phyloP scores from a whole-genome alignment of 2,329 filamentous ascomycete species.

The Tolypocladium endophyticum region DNA sequence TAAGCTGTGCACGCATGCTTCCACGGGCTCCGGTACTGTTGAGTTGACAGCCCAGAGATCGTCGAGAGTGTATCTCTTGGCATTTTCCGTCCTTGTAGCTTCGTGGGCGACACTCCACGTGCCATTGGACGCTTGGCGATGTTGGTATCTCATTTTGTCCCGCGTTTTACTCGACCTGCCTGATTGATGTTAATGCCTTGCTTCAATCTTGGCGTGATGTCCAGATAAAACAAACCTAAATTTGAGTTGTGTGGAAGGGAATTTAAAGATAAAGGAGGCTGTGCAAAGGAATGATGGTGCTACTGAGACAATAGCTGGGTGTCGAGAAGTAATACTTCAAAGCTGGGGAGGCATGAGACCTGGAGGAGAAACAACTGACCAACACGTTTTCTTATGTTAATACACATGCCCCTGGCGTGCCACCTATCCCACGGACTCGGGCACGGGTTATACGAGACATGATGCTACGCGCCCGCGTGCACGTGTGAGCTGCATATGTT shows the following conservation, averaged over 20 bases:
- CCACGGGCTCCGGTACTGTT: constrained; percentile 4
- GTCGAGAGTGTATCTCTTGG: background rate
- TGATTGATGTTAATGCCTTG: background rate
- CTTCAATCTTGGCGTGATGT: background rate
- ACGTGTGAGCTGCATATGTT: background rate
- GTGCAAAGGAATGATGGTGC: background rate
- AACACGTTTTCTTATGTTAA: background rate
- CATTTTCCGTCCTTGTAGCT: constrained; percentile 3
- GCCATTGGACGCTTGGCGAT: background rate
- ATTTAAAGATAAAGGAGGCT: background rate
- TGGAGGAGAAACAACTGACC: background rate
- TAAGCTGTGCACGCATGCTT: constrained; percentile 27
- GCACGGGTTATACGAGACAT: background rate
- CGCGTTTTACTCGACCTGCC: background rate
- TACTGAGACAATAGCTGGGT: background rate
- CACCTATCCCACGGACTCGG: background rate
- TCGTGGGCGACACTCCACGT: background rate
- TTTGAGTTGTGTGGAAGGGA: background rate
- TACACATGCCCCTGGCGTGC: background rate
- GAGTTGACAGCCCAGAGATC: constrained; percentile 7
- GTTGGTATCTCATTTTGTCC: constrained; percentile 1
- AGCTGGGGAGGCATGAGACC: background rate
- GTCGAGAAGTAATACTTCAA: background rate
- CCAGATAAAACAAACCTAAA: background rate
- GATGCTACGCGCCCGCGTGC: background rate